phyloP scores from a whole-genome alignment of 1,284 basidiomycete species.

The Ceratobasidium sp. region DNA sequence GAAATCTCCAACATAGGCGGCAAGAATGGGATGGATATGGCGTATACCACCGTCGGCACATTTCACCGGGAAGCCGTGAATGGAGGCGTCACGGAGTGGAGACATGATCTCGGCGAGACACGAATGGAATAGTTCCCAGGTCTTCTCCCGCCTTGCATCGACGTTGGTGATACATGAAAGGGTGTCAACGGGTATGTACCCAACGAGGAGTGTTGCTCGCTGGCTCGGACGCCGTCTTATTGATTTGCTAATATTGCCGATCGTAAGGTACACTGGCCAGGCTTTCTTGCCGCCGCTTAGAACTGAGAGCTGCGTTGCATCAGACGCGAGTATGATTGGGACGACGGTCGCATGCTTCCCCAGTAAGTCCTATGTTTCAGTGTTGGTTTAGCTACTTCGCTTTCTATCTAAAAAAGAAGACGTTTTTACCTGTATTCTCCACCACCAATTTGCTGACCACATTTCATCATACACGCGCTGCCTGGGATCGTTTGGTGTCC shows the following conservation, averaged over 20 bases:
- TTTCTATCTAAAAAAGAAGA: no score
- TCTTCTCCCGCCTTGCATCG: neutral
- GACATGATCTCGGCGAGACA: conserved; percentile 47
- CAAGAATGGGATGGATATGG: conserved; percentile 48
- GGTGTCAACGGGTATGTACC: conserved; percentile 38
- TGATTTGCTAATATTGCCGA: neutral
- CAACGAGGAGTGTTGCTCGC: conserved; percentile 18
- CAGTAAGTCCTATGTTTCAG: no score
- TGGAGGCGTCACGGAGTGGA: conserved; percentile 45
- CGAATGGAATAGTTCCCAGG: conserved; percentile 49
- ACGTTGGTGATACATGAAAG: neutral
- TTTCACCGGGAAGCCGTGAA: conserved; percentile 34
- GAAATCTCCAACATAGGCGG: conserved; percentile 51
- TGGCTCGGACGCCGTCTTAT: neutral
- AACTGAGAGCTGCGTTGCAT: conserved; percentile 42
- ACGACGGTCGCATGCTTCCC: neutral
- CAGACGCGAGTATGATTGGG: conserved; percentile 42
- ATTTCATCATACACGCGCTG: neutral
- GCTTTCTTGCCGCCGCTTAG: conserved; percentile 37
- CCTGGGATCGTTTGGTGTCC: neutral
- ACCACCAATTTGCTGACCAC: neutral
- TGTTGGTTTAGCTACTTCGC: no score
- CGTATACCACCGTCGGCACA: conserved; percentile 48
- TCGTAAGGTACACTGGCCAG: neutral
- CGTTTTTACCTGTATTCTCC: conserved; percentile 1